Conservation (phyloP, 202 grass and related monocot genomes). For the Alloteropsis angusta region DNA sequence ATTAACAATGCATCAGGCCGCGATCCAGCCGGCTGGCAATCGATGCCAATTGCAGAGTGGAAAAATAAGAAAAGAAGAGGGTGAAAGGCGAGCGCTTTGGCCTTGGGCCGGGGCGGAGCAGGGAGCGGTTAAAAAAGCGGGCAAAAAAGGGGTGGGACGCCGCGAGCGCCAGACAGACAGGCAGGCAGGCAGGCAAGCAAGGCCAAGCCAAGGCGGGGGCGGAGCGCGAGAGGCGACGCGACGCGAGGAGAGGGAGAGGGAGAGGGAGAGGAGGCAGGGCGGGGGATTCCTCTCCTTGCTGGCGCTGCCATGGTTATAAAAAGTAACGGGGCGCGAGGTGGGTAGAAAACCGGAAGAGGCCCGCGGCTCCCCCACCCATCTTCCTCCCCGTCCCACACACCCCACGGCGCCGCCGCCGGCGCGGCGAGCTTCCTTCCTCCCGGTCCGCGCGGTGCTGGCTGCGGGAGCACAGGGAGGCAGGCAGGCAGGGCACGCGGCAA, state of each 20-base stretch:
- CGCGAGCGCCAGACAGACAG: not conserved
- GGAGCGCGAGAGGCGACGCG: slow-evolving; percentile 32
- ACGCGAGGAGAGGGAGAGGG: not conserved
- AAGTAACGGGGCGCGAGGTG: slow-evolving; percentile 37
- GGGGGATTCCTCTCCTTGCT: not conserved
- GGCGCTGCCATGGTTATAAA: slow-evolving; percentile 30
- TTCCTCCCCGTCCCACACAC: not conserved
- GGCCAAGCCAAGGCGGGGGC: not conserved
- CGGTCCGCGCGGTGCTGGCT: not conserved
- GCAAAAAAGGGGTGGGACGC: slow-evolving; percentile 7
- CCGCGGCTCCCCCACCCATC: slow-evolving; percentile 14
- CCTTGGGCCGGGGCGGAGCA: slow-evolving; percentile 18
- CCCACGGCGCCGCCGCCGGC: not conserved
- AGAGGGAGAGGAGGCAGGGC: not conserved
- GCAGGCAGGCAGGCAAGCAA: not conserved
- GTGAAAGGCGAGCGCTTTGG: slow-evolving; percentile 16
- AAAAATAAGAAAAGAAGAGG: not conserved
- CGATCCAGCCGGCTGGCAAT: not conserved
- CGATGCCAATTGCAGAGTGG: not conserved
- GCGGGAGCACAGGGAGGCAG: not conserved
- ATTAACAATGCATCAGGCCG: slow-evolving; percentile 5
- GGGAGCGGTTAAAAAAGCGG: slow-evolving; percentile 14
- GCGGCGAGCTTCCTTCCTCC: not conserved
- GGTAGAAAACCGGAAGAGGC: slow-evolving; percentile 41
- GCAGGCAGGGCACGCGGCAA: slow-evolving; percentile 1